Evolutionary conservation across 768 basidiomycete genomes (phyloP).

Genomic region (Suillus decipiens): DNA sequence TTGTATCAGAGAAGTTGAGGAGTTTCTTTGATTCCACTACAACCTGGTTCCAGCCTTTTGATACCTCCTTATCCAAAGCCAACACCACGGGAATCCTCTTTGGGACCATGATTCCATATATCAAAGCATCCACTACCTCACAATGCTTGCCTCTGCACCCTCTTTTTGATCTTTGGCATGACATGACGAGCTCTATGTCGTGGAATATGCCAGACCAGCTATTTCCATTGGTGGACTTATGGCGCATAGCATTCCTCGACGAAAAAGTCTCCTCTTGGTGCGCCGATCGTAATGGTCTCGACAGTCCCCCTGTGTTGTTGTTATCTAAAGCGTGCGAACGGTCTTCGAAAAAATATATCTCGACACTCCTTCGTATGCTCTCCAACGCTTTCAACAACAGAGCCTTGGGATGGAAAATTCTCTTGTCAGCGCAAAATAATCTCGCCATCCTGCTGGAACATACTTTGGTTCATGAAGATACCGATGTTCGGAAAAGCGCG

Average conservation of each 20-base stretch:
- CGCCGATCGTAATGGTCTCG: conserved; percentile 30
- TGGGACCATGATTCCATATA: conserved; percentile 57
- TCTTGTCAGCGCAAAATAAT: conserved; percentile 36
- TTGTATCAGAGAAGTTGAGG: conserved; percentile 58
- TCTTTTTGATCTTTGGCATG: conserved; percentile 49
- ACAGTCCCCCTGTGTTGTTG: conserved; percentile 47
- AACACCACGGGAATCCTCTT: conserved; percentile 52
- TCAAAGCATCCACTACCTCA: conserved; percentile 52
- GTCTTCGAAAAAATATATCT: conserved; percentile 52
- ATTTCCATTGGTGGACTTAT: conserved; percentile 83
- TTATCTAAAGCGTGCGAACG: conserved; percentile 43
- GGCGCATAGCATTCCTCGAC: conserved; percentile 79
- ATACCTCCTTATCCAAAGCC: conserved; percentile 14
- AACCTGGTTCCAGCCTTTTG: conserved; percentile 33
- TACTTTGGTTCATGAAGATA: conserved; percentile 68
- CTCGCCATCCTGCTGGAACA: conserved; percentile 63
- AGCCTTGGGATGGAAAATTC: conserved; percentile 38
- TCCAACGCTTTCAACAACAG: conserved; percentile 62
- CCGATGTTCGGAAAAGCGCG: conserved; percentile 69
- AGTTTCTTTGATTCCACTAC: conserved; percentile 58
- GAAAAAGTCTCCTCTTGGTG: conserved; percentile 54
- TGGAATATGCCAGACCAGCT: conserved; percentile 54
- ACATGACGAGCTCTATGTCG: conserved; percentile 45
- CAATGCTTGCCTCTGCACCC: conserved; percentile 29
- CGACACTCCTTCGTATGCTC: conserved; percentile 68